Base-by-base conservation (phyloP, 805 yeast genomes). In the Ascoidea tarda region DNA sequence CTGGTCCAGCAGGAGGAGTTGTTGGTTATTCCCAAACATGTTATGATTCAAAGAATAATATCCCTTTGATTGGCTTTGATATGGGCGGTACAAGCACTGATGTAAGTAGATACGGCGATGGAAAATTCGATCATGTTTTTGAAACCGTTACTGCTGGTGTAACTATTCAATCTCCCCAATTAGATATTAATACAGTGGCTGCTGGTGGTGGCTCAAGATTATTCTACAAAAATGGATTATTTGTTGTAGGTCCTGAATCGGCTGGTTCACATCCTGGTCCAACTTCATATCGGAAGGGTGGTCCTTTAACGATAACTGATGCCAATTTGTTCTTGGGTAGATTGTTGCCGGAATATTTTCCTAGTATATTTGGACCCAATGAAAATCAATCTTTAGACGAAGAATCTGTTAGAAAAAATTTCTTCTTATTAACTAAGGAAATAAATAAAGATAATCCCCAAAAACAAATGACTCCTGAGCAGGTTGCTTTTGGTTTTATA, bases 1-100 rank as follows among this genome's bases (percentile, higher is more conserved):
- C 96, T 1, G 98, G 98, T 2, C 98, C 98, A 2, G 98, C 98
- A 6, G 98, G 98, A 46, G 98, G 98, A 50, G 95, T 91, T 54
- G 96, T 91, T 42, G 98, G 98, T 0, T 87, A 81, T 60, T 87
- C 96, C 0, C 75, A 79, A 51, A 90, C 98, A 0, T 86, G 96
- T 56, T 87, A 74, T 63, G 73, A 79, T 55, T 66, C 69, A 1
- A 60, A 67, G n/a, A 75, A 76, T 52, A 66, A 68, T 10, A 73
- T 75, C 31, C 89, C 95, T 0, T 71, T 84, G 49, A 76, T 87
- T 53, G 95, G 93, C 0, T 84, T 87, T 59, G 96, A 87, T 65
- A 85, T 87, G 90, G 96, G 96, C 50, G 96, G 96, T 50, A 87
- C 96, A 1, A 83, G 91, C 0, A 87, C 95, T 1, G 95, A 87